phyloP scores from a whole-genome alignment of 176 grass and related monocot species.

The Carex kokanica region DNA sequence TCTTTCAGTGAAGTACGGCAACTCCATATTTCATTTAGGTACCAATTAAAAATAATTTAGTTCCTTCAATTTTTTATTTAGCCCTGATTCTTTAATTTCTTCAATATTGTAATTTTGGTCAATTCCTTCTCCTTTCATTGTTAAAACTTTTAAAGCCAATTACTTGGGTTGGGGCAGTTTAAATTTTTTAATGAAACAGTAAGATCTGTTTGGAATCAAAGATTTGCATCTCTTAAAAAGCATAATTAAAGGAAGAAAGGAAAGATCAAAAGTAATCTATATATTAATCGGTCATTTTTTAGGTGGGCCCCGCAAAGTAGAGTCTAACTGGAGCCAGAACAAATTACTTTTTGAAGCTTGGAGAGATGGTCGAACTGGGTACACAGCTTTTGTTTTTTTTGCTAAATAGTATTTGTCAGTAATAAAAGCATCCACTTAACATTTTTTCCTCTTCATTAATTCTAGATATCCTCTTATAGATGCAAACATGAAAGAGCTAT shows the following conservation, averaged over 20 bases:
- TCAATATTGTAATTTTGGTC: no score
- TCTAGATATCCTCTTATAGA: constrained; percentile 87
- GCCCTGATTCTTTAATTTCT: neutral
- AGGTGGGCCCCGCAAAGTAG: constrained; percentile 83
- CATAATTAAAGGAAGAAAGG: neutral
- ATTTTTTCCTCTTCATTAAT: constrained; percentile 13
- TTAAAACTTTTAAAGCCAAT: neutral
- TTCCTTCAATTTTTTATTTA: constrained; percentile 13
- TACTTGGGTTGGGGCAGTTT: neutral
- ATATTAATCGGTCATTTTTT: constrained; percentile 6
- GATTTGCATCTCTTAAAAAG: neutral
- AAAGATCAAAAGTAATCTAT: constrained; percentile 8
- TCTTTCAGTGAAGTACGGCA: constrained; percentile 80
- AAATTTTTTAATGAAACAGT: neutral
- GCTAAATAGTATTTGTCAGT: constrained; percentile 1
- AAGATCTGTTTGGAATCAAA: neutral
- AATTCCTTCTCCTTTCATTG: no score
- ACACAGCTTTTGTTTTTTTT: constrained; percentile 16
- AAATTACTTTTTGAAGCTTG: neutral
- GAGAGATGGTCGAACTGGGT: constrained; percentile 32
- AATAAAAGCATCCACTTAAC: constrained; percentile 10
- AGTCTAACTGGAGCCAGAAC: constrained; percentile 66
- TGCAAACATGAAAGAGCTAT: constrained; percentile 96
- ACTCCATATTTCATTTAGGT: constrained; percentile 87
- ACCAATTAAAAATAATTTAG: constrained; percentile 1